Evolutionary conservation across 2,329 filamentous ascomycete genomes (phyloP).

Genomic region (Coleophoma crateriformis): DNA sequence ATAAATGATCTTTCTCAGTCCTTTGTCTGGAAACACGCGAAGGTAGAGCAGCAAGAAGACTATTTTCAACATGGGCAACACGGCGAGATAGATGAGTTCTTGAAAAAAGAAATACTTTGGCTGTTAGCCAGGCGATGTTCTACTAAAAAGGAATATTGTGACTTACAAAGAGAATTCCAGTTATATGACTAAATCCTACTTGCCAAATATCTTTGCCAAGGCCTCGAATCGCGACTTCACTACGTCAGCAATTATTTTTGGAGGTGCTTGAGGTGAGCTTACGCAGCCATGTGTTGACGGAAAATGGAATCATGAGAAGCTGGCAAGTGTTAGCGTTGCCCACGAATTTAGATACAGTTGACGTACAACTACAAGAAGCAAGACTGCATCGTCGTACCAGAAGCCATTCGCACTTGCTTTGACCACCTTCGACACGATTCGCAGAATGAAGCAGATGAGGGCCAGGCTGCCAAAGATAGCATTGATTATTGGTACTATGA

Average conservation of each 20-base stretch:
- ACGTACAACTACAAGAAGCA: neutral
- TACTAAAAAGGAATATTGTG: no score
- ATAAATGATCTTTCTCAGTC: conserved; percentile 5
- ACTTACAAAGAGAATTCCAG: conserved; percentile 8
- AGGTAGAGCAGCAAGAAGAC: conserved; percentile 14
- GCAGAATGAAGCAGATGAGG: neutral
- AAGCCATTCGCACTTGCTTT: neutral
- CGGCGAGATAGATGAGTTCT: conserved; percentile 12
- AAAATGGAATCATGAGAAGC: neutral
- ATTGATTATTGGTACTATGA: neutral
- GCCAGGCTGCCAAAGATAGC: neutral
- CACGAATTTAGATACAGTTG: no score
- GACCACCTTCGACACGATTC: neutral
- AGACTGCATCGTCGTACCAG: neutral
- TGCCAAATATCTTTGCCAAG: conserved; percentile 13
- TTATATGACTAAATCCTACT: conserved; percentile 8
- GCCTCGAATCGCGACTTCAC: conserved; percentile 6
- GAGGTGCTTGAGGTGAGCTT: neutral
- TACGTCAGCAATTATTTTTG: neutral
- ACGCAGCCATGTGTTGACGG: neutral
- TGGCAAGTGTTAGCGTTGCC: neutral
- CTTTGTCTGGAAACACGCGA: conserved; percentile 10
- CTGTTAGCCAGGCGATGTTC: neutral
- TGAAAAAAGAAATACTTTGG: conserved; percentile 4
- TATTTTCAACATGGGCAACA: conserved; percentile 7